Conservation (phyloP, 2,329 filamentous ascomycete genomes). For the Pseudomassariella vexata region DNA sequence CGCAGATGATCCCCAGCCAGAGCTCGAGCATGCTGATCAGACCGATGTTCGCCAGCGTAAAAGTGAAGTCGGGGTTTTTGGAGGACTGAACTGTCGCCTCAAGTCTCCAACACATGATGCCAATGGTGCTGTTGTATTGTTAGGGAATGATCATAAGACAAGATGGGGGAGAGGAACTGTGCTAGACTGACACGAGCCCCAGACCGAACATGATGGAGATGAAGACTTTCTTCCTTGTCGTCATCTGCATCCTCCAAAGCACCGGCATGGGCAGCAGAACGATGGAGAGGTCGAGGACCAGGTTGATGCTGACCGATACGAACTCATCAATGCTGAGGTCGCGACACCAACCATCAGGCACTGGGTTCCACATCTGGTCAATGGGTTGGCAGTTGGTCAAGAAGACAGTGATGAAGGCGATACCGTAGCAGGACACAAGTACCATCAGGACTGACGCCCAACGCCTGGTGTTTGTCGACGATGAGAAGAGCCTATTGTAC, state of each 20-base stretch:
- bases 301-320: conserved; percentile 1
- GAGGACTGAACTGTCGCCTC: conserved; percentile 18
- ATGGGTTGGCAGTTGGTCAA: neutral
- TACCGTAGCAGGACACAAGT: neutral
- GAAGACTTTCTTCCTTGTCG: conserved; percentile 1
- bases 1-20: conserved; percentile 33
- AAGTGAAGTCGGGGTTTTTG: conserved; percentile 13
- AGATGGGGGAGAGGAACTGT: too few species aligned
- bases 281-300: neutral
- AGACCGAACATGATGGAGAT: neutral
- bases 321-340: neutral
- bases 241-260: conserved; percentile 4
- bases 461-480: neutral
- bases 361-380: neutral
- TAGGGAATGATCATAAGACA: too few species aligned
- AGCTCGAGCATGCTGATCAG: conserved; percentile 31
- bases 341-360: neutral
- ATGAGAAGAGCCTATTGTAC: neutral
- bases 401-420: neutral
- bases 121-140: conserved; percentile 23
- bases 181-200: neutral
- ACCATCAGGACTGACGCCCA: neutral
- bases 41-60: conserved; percentile 24
- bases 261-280: conserved; percentile 4
- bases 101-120: conserved; percentile 31